These are phyloP conservation scores for Venturia carpophila DNA, from an alignment of 2,329 filamentous ascomycete species.

Conservation along the genomic window DNA sequence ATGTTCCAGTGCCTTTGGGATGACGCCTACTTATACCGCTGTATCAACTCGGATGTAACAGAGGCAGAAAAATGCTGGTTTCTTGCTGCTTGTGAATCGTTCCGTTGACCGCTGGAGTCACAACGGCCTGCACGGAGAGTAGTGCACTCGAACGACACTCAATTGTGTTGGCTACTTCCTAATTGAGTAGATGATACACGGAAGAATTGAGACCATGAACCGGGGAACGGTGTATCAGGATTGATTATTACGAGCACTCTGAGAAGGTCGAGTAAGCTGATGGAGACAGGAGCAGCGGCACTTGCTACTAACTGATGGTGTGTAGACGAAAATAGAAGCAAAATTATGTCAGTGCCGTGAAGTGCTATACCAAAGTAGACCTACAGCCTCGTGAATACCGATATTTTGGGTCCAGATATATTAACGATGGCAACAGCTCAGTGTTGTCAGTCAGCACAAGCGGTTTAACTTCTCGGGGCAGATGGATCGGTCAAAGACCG, in stretches of 20 bases:
- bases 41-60: background rate
- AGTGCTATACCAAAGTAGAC: background rate
- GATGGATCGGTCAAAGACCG: background rate
- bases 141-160: background rate
- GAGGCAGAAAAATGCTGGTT: too few species aligned
- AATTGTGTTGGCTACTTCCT: background rate
- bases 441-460: background rate
- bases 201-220: background rate
- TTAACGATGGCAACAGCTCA: background rate
- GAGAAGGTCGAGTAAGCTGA: background rate
- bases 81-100: background rate
- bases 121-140: background rate
- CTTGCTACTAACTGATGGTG: background rate
- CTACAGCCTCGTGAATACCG: too few species aligned
- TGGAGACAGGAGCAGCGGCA: background rate
- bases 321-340: background rate
- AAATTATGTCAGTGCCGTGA: background rate
- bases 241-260: background rate
- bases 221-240: background rate
- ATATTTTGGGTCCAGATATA: background rate
- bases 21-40: background rate
- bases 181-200: background rate
- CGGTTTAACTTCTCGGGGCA: background rate
- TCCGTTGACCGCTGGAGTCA: background rate
- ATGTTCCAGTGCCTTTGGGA: background rate